These are phyloP conservation scores for Heliosperma pusillum DNA, from an alignment of 148 eudicot genomes.

Conservation along the genomic window DNA sequence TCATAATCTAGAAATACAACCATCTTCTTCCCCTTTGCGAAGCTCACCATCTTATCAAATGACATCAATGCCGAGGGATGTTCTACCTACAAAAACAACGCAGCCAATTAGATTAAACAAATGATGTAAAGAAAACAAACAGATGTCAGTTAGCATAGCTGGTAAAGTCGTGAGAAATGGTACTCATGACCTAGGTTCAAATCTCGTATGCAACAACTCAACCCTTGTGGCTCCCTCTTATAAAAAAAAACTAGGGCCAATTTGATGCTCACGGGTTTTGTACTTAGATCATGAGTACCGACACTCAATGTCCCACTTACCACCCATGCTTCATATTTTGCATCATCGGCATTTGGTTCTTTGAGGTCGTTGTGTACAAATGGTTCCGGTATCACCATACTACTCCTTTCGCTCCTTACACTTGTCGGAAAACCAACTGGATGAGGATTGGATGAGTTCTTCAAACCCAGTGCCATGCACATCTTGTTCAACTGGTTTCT, in stretches of 20 bases:
- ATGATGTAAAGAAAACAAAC: too few species aligned
- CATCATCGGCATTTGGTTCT: constrained; percentile 5
- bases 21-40: constrained; percentile 57
- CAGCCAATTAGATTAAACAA: too few species aligned
- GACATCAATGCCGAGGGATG: constrained; percentile 74
- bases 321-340: constrained; percentile 33
- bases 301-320: constrained; percentile 16
- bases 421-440: constrained; percentile 11
- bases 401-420: constrained; percentile 24
- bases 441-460: constrained; percentile 21
- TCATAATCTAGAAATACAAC: constrained; percentile 87
- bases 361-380: constrained; percentile 14
- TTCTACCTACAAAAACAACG: constrained; percentile 35
- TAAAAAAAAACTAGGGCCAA: too few species aligned
- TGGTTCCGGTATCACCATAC: constrained; percentile 37
- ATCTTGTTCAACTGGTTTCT: constrained; percentile 27
- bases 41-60: constrained; percentile 47
- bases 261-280: too few species aligned
- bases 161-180: too few species aligned
- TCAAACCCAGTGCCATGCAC: constrained; percentile 32
- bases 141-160: too few species aligned
- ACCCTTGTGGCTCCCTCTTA: too few species aligned
- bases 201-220: too few species aligned
- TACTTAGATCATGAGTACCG: too few species aligned
- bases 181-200: too few species aligned